A percentile compares a stretch with the other conserved stretches of the same genome.
These are phyloP conservation scores for Cruciata laevipes DNA, from an alignment of 257 asterid genomes.

Conservation along the genomic window DNA sequence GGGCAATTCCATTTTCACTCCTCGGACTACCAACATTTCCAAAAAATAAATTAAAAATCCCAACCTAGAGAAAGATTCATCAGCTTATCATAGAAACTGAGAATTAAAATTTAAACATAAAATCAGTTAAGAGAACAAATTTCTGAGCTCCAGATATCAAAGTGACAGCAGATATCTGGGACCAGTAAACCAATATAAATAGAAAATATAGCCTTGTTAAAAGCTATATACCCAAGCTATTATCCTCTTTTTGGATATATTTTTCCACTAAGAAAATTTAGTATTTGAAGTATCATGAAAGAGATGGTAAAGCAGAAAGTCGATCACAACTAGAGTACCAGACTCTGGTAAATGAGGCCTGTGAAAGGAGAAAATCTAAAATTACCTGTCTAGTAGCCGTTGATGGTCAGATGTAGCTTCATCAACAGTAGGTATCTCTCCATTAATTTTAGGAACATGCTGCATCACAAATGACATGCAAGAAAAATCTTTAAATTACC, in stretches of 20 bases:
- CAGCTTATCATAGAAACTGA: too few relatives aligned
- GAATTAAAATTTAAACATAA: neutral
- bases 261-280: neutral
- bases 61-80: too few relatives aligned
- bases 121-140: neutral
- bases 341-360: neutral
- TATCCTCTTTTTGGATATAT: neutral
- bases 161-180: neutral
- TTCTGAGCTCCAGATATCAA: neutral
- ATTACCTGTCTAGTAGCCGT: constrained; percentile 69
- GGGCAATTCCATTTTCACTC: neutral
- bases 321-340: neutral
- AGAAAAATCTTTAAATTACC: constrained; percentile 1
- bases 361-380: constrained; percentile 4
- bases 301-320: neutral
- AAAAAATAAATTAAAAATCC: too few relatives aligned
- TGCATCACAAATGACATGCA: constrained; percentile 26
- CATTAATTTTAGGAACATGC: constrained; percentile 88
- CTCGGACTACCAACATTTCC: neutral
- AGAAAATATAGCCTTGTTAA: neutral
- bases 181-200: neutral
- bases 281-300: neutral
- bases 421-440: constrained; percentile 77
- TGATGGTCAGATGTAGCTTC: constrained; percentile 83
- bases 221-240: neutral